Conservation (phyloP, 164 flowering plant species). For the Echeveria elegans region DNA sequence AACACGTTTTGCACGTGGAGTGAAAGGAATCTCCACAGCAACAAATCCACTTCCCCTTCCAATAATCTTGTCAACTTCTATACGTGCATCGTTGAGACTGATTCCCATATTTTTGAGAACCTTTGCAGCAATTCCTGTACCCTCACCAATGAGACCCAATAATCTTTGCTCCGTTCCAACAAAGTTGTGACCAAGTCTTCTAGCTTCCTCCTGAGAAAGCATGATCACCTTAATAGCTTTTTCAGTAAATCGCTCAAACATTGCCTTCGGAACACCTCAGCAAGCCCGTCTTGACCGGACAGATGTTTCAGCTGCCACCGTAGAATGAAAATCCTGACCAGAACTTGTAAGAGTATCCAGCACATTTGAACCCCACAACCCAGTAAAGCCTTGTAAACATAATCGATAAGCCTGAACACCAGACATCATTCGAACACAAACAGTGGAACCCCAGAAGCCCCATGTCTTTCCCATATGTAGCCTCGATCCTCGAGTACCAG, state of each 20-base stretch:
- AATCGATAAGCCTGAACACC: slow-evolving; percentile 19
- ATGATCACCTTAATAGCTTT: slow-evolving; percentile 92
- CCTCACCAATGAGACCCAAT: slow-evolving; percentile 94
- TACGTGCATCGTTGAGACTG: slow-evolving; percentile 87
- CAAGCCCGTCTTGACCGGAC: slow-evolving; percentile 31
- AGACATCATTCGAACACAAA: slow-evolving; percentile 33
- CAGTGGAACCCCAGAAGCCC: slow-evolving; percentile 48
- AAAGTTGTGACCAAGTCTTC: slow-evolving; percentile 87
- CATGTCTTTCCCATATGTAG: slow-evolving; percentile 27
- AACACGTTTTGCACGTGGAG: slow-evolving; percentile 92
- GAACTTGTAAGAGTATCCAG: slow-evolving; percentile 31
- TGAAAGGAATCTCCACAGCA: slow-evolving; percentile 86
- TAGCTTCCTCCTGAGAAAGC: slow-evolving; percentile 99
- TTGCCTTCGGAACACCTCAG: slow-evolving; percentile 50
- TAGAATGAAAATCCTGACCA: slow-evolving; percentile 40
- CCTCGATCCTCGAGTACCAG: slow-evolving; percentile 17
- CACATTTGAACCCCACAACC: slow-evolving; percentile 54
- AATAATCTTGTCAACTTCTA: slow-evolving; percentile 89
- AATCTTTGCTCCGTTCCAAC: slow-evolving; percentile 93
- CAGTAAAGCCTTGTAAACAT: slow-evolving; percentile 33
- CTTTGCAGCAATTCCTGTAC: slow-evolving; percentile 96
- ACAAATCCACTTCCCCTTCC: slow-evolving; percentile 94
- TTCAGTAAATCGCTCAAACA: slow-evolving; percentile 93
- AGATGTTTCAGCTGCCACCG: slow-evolving; percentile 32
- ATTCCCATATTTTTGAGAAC: slow-evolving; percentile 93